These are phyloP conservation scores for Cladosporium colombiae DNA, from an alignment of 2,329 filamentous ascomycete genomes.

Conservation along the genomic window DNA sequence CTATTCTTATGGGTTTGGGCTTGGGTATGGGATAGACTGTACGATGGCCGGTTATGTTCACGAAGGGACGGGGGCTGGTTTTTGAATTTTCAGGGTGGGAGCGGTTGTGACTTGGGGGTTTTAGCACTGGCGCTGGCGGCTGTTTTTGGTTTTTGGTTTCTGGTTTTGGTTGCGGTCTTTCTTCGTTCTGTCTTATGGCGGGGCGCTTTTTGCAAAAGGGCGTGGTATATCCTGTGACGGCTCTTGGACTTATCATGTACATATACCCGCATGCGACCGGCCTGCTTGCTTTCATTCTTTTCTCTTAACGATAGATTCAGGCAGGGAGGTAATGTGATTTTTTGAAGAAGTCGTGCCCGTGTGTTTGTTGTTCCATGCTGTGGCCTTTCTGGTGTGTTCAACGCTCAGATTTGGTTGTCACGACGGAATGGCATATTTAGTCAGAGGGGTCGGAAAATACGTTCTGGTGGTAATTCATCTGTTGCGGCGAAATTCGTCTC, in stretches of 20 bases:
- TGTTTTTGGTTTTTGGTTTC: neutral
- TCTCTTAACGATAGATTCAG: neutral
- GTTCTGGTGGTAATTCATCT: too few relatives aligned
- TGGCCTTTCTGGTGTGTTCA: neutral
- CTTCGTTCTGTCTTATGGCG: neutral
- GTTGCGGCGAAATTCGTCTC: too few relatives aligned
- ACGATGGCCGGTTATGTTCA: neutral
- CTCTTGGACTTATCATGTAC: neutral
- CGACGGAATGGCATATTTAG: too few relatives aligned
- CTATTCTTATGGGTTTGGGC: neutral
- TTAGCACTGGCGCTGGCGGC: slow-evolving; percentile 19
- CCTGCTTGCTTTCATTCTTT: neutral
- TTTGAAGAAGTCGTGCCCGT: neutral
- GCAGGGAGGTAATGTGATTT: neutral
- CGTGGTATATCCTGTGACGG: neutral
- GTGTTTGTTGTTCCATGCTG: neutral
- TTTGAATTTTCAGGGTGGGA: neutral
- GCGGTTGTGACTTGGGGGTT: neutral
- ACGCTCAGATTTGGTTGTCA: too few relatives aligned
- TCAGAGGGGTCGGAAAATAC: too few relatives aligned
- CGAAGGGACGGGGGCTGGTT: neutral
- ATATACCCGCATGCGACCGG: slow-evolving; percentile 14
- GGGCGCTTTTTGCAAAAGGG: neutral
- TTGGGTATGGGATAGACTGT: neutral
- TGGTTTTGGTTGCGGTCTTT: neutral